These are phyloP conservation scores for Leucocoprinus sp. DNA, from an alignment of 768 basidiomycete species.

Conservation along the genomic window DNA sequence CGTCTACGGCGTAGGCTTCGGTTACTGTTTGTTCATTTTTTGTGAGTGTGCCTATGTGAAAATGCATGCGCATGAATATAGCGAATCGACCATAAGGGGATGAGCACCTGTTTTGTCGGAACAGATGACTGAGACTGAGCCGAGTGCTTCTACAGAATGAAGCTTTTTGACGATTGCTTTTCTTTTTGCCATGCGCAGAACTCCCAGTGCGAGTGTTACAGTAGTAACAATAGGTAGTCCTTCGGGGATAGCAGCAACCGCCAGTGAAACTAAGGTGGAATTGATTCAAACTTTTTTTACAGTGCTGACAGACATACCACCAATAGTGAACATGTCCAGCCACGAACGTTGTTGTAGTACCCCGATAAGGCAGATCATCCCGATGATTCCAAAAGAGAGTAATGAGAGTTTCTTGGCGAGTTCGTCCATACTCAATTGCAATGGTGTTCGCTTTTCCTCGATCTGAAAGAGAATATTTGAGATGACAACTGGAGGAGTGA, in stretches of 20 bases:
- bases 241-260: slow-evolving; percentile 97
- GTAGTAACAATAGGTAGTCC: slow-evolving; percentile 96
- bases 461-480: slow-evolving; percentile 22
- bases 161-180: slow-evolving; percentile 97
- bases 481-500: slow-evolving; percentile 16
- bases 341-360: slow-evolving; percentile 78
- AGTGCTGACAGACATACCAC: slow-evolving; percentile 48
- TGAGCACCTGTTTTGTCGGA: slow-evolving; percentile 87
- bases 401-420: slow-evolving; percentile 87
- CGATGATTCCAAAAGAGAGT: slow-evolving; percentile 90
- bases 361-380: slow-evolving; percentile 86
- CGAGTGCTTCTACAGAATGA: slow-evolving; percentile 89
- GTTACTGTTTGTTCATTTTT: slow-evolving; percentile 96
- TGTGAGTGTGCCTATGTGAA: slow-evolving; percentile 71
- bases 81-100: slow-evolving; percentile 2
- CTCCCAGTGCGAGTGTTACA: slow-evolving; percentile 91
- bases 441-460: slow-evolving; percentile 86
- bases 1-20: slow-evolving; percentile 83
- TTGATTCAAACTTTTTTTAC: neutral
- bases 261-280: slow-evolving; percentile 68
- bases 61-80: neutral
- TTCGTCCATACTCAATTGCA: slow-evolving; percentile 95
- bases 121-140: slow-evolving; percentile 95
- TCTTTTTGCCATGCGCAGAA: slow-evolving; percentile 86
- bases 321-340: slow-evolving; percentile 99